Percentiles rank a stretch among this genome's conserved stretches.
phyloP scores from a whole-genome alignment of 2,329 filamentous ascomycete species.

The Aspergillus sp. region DNA sequence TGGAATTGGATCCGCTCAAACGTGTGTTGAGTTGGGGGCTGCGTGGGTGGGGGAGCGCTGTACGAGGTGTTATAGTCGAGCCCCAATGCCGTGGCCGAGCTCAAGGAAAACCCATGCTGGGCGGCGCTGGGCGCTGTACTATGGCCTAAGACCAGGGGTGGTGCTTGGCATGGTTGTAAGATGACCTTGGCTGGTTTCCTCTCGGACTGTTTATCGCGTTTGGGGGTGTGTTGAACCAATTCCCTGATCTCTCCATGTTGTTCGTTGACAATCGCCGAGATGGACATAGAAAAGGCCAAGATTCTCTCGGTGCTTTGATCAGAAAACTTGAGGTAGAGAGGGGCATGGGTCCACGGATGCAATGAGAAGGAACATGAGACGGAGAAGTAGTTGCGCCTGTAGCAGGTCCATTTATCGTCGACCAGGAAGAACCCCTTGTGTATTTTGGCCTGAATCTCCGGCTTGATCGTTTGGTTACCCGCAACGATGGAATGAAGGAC shows the following conservation, averaged over 20 bases:
- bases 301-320: constrained; percentile 55
- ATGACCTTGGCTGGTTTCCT: constrained; percentile 68
- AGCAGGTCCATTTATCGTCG: constrained; percentile 87
- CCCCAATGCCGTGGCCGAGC: constrained; percentile 25
- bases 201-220: constrained; percentile 82
- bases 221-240: constrained; percentile 85
- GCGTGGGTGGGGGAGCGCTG: constrained; percentile 28
- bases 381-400: constrained; percentile 86
- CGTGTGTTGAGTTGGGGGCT: constrained; percentile 50
- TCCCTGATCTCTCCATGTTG: constrained; percentile 74
- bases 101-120: constrained; percentile 24
- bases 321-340: constrained; percentile 55
- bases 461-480: constrained; percentile 53
- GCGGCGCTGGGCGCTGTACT: constrained; percentile 18
- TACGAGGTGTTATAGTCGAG: constrained; percentile 35
- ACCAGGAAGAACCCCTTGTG: constrained; percentile 85
- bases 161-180: constrained; percentile 64
- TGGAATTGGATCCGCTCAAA: constrained; percentile 96
- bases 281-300: constrained; percentile 74
- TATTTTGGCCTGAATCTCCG: constrained; percentile 74
- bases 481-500: constrained; percentile 35
- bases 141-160: constrained; percentile 36
- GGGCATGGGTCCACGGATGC: constrained; percentile 57
- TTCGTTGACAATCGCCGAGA: constrained; percentile 78
- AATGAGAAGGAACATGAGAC: constrained; percentile 77